A percentile compares a stretch with the other conserved stretches of the same genome.
Conservation (phyloP, 1,284 basidiomycete species). For the Tylopilus sp. region DNA sequence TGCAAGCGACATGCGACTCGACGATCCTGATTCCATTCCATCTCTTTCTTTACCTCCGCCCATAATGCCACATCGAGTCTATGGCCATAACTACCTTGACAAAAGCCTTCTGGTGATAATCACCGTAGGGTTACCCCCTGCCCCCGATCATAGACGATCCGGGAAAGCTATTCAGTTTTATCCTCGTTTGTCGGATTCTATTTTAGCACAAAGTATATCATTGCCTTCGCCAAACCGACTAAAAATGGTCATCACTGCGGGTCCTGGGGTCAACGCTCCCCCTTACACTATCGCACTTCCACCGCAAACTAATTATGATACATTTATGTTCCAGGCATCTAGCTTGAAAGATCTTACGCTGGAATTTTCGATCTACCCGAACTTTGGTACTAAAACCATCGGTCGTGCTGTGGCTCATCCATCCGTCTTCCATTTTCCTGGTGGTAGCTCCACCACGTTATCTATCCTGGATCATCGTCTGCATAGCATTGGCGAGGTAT, state of each 20-base stretch:
- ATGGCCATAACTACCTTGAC: conserved; percentile 89
- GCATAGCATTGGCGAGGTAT: conserved; percentile 90
- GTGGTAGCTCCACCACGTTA: conserved; percentile 45
- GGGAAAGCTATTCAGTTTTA: conserved; percentile 55
- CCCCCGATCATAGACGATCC: conserved; percentile 27
- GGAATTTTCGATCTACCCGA: conserved; percentile 95
- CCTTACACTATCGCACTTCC: conserved; percentile 88
- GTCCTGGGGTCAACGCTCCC: conserved; percentile 72
- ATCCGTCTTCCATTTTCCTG: conserved; percentile 60
- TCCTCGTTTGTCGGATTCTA: conserved; percentile 62
- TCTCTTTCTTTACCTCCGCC: conserved; percentile 92
- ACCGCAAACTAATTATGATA: conserved; percentile 72
- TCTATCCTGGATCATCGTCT: conserved; percentile 91
- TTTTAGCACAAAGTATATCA: conserved; percentile 41
- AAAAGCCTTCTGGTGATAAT: conserved; percentile 85
- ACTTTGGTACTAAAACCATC: conserved; percentile 97
- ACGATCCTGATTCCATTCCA: conserved; percentile 84
- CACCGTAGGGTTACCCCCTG: conserved; percentile 68
- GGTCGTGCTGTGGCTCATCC: conserved; percentile 89
- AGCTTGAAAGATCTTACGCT: conserved; percentile 68
- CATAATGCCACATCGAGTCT: conserved; percentile 93
- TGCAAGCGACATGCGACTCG: conserved; percentile 27
- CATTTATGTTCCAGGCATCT: conserved; percentile 83
- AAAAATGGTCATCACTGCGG: conserved; percentile 89
- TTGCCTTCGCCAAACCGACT: conserved; percentile 75